These are phyloP conservation scores for Friedmanniomyces simplex DNA, from an alignment of 495 filamentous ascomycete species.

Conservation along the genomic window DNA sequence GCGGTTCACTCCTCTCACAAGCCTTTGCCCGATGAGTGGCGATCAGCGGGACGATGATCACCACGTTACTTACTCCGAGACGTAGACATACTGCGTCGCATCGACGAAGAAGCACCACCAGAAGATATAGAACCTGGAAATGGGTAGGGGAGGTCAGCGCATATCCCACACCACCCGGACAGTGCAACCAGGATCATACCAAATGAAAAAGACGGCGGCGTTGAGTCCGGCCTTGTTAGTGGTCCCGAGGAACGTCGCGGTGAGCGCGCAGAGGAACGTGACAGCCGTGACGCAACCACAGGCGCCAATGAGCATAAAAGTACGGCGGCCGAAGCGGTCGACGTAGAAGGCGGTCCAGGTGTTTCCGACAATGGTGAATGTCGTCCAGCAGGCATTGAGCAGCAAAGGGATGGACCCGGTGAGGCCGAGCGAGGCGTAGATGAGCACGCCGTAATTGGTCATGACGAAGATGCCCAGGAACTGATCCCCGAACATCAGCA, in stretches of 20 bases:
- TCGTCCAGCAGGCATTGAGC: conserved; percentile 39
- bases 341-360: conserved; percentile 39
- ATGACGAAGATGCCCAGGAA: conserved; percentile 34
- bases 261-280: conserved; percentile 36
- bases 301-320: conserved; percentile 38
- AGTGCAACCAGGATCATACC: no score
- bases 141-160: no score
- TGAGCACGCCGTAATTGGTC: conserved; percentile 41
- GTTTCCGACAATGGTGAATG: conserved; percentile 39
- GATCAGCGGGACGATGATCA: no score
- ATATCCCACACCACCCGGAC: no score
- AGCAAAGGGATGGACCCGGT: conserved; percentile 38
- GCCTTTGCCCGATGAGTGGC: not conserved
- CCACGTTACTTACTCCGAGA: conserved; percentile 33
- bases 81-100: conserved; percentile 42
- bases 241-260: conserved; percentile 35
- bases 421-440: conserved; percentile 41
- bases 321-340: conserved; percentile 37
- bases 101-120: conserved; percentile 41
- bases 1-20: no score
- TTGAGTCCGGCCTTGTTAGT: conserved; percentile 37
- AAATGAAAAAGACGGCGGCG: conserved; percentile 40
- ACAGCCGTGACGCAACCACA: conserved; percentile 32
- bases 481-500: conserved; percentile 21
- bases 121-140: conserved; percentile 37